phyloP scores from a whole-genome alignment of 176 grass and related monocot species.

The Rhipidocladum racemiflorum region DNA sequence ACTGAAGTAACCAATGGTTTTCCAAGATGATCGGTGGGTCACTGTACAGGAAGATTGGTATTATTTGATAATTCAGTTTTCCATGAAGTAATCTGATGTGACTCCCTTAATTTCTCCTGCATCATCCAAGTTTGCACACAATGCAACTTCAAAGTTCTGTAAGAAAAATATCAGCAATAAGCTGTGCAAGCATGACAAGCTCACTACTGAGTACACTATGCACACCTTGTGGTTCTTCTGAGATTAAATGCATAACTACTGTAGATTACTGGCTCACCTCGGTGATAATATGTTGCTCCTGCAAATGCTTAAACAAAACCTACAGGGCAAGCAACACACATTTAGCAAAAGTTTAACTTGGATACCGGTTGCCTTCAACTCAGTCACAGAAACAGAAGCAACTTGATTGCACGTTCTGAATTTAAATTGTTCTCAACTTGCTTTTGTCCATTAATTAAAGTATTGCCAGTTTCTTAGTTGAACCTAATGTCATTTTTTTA shows the following conservation, averaged over 20 bases:
- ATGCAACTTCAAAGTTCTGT: conserved; percentile 46
- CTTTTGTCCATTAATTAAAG: conserved; percentile 13
- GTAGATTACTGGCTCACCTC: conserved; percentile 56
- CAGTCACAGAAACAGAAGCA: conserved; percentile 17
- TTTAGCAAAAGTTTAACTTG: conserved; percentile 18
- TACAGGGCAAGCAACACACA: conserved; percentile 31
- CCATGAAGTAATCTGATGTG: conserved; percentile 81
- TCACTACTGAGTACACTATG: conserved; percentile 9
- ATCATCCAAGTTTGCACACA: conserved; percentile 49
- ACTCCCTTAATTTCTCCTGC: conserved; percentile 95
- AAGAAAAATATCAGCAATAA: conserved; percentile 40
- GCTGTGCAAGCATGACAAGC: conserved; percentile 28
- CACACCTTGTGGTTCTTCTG: neutral
- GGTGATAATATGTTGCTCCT: conserved; percentile 65
- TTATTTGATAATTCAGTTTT: conserved; percentile 56
- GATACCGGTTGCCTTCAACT: neutral
- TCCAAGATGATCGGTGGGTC: conserved; percentile 43
- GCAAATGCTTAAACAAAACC: conserved; percentile 89
- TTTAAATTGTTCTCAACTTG: neutral
- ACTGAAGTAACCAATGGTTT: conserved; percentile 54
- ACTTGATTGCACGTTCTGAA: neutral
- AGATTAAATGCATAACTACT: conserved; percentile 8
- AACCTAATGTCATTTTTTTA: conserved; percentile 5
- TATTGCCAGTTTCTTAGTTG: neutral
- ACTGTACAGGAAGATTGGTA: conserved; percentile 44